These are phyloP conservation scores for Cadophora sp. DNA, from an alignment of 2,329 filamentous ascomycete species.

Conservation along the genomic window DNA sequence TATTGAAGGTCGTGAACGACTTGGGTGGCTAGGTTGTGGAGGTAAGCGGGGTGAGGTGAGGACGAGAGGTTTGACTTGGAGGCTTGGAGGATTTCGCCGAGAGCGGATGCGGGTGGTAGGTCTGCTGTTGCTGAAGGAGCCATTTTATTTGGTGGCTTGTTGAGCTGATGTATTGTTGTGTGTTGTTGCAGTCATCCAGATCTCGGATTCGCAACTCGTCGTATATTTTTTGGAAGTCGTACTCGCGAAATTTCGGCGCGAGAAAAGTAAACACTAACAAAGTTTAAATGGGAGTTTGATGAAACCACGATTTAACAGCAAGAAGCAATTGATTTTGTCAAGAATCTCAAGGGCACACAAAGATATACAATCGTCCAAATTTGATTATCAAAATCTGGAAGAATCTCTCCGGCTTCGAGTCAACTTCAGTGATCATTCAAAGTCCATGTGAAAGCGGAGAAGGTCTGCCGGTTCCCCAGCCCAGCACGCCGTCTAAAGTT, in stretches of 20 bases:
- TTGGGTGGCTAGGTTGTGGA: conserved; percentile 59
- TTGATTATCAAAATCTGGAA: too few relatives aligned
- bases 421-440: background rate
- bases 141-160: background rate
- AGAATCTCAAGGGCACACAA: background rate
- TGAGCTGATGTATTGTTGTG: background rate
- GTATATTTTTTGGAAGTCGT: background rate
- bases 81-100: conserved; percentile 38
- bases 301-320: background rate
- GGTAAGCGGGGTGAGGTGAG: conserved; percentile 41
- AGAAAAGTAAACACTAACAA: conserved; percentile 5
- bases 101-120: conserved; percentile 33
- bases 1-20: conserved; percentile 75
- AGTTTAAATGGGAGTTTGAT: background rate
- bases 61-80: conserved; percentile 33
- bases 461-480: background rate
- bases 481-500: background rate
- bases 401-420: background rate
- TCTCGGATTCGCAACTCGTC: background rate
- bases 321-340: background rate
- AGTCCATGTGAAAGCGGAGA: background rate
- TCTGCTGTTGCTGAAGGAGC: conserved; percentile 25
- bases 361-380: too few relatives aligned
- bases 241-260: background rate
- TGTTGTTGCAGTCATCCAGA: background rate